Conservation (phyloP, 106 monocot species). For the Allium sativum region DNA sequence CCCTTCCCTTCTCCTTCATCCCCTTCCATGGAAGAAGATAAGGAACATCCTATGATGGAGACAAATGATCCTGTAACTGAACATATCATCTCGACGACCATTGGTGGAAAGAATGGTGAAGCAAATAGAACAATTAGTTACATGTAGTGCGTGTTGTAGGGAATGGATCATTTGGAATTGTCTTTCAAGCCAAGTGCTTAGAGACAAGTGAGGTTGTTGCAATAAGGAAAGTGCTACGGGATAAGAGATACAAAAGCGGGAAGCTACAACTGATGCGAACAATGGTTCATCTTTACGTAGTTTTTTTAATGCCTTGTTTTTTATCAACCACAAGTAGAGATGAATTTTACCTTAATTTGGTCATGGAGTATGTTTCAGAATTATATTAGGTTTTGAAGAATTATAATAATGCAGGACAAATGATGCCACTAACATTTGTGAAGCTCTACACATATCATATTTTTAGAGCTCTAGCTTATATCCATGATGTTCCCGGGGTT, state of each 20-base stretch:
- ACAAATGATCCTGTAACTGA: no score
- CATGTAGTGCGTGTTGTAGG: no score
- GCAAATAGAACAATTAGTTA: no score
- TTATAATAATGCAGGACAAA: constrained; percentile 47
- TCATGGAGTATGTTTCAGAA: constrained; percentile 59
- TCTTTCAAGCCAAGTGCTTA: constrained; percentile 79
- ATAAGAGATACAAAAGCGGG: constrained; percentile 50
- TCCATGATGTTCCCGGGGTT: constrained; percentile 43
- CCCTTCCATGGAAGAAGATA: no score
- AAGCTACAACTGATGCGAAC: constrained; percentile 51
- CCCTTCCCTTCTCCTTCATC: no score
- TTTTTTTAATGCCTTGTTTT: constrained; percentile 52
- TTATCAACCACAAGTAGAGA: constrained; percentile 55
- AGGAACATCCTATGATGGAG: no score
- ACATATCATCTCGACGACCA: no score
- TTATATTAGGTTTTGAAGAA: constrained; percentile 51
- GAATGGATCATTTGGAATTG: no score
- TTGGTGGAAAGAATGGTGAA: no score
- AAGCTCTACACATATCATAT: constrained; percentile 67
- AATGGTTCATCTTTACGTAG: constrained; percentile 56
- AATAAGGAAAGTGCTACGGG: constrained; percentile 34
- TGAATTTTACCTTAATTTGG: constrained; percentile 54
- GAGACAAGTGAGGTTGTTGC: constrained; percentile 42
- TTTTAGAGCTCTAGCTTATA: constrained; percentile 53
- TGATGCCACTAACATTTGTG: constrained; percentile 57